Conservation (phyloP, 306 rosid species). For the Dalbergia oliveri region DNA sequence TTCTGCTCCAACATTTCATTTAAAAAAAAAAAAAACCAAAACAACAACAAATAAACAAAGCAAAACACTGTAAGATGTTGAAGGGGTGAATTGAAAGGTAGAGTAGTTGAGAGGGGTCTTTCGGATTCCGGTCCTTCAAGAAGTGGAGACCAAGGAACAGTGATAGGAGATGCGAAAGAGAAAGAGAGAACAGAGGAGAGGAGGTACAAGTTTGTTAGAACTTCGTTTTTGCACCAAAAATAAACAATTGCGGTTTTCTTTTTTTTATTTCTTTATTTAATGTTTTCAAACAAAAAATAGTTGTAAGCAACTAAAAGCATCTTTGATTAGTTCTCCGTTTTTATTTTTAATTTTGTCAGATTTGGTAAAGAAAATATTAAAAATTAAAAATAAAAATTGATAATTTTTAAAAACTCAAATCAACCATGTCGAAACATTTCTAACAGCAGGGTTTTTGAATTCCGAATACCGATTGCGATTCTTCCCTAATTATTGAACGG, state of each 20-base stretch:
- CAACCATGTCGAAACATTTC: too few relatives aligned
- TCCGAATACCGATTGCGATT: neutral
- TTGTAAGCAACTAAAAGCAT: too few relatives aligned
- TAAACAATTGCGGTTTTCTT: neutral
- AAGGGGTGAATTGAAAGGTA: conserved; percentile 6
- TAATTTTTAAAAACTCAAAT: too few relatives aligned
- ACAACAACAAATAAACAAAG: neutral
- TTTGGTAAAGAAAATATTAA: too few relatives aligned
- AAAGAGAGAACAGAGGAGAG: neutral
- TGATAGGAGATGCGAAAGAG: conserved; percentile 43
- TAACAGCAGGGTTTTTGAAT: neutral
- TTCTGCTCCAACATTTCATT: conserved; percentile 65
- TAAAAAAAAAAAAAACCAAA: conserved; percentile 9
- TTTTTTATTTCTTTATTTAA: neutral
- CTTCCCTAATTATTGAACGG: conserved; percentile 12
- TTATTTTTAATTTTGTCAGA: too few relatives aligned
- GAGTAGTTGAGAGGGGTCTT: conserved; percentile 58
- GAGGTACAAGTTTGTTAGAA: conserved; percentile 60
- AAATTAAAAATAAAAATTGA: too few relatives aligned
- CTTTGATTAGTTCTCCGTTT: too few relatives aligned
- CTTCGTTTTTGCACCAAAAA: conserved; percentile 53
- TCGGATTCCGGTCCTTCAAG: conserved; percentile 61
- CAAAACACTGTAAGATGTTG: neutral
- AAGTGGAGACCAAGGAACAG: conserved; percentile 61
- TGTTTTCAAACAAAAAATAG: neutral